Percentiles rank a stretch among this genome's conserved stretches.
These are phyloP conservation scores for Circinella minor DNA, from an alignment of 371 early-diverging fungal genomes.

Conservation along the genomic window DNA sequence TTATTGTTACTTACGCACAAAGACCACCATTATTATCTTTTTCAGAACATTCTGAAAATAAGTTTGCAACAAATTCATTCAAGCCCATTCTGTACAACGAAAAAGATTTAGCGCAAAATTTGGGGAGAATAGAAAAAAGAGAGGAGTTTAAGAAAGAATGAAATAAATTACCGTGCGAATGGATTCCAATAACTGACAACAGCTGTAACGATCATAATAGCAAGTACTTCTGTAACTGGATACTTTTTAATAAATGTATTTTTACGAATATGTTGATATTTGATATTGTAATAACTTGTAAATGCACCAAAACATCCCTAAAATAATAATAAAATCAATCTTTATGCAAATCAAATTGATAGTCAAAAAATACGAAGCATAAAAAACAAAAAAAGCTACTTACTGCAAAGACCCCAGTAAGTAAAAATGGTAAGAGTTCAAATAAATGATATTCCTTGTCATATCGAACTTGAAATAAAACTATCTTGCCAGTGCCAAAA, in stretches of 20 bases:
- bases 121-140: no score
- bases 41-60: conserved; percentile 84
- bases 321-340: not conserved
- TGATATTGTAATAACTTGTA: conserved; percentile 73
- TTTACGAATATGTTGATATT: conserved; percentile 68
- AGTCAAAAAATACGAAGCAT: not conserved
- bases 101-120: not conserved
- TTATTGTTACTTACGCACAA: conserved; percentile 56
- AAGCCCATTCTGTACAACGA: conserved; percentile 57
- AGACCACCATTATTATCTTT: conserved; percentile 64
- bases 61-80: conserved; percentile 74
- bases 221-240: conserved; percentile 73
- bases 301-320: conserved; percentile 89
- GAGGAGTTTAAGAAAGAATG: not conserved
- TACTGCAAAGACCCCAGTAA: conserved; percentile 87
- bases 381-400: conserved; percentile 20
- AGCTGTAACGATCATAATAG: conserved; percentile 77
- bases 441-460: conserved; percentile 87
- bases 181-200: conserved; percentile 75
- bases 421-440: conserved; percentile 81
- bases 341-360: no score
- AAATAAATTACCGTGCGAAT: conserved; percentile 61
- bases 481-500: conserved; percentile 88
- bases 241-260: conserved; percentile 50
- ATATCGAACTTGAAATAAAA: conserved; percentile 90